Evolutionary conservation across 2,329 filamentous ascomycete species (phyloP), one percentile per base, ranked within the genome.

Genomic region (Hymenoscyphus albidus): DNA sequence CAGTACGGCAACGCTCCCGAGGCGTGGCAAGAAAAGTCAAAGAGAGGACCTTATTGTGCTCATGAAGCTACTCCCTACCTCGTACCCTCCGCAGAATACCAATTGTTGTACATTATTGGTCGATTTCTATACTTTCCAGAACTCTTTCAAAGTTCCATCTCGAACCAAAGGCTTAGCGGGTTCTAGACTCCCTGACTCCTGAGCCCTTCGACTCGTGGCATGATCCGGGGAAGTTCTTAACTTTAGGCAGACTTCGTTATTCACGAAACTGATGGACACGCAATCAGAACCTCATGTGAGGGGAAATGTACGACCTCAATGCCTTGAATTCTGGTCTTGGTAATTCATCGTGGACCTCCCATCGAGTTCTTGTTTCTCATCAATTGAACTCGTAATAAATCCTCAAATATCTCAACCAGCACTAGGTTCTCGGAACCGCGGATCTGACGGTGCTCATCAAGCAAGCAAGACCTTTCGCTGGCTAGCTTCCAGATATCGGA

Each of bases 341-440:
- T 27, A n/a, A 27, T 27, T 12, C 22, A 54, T 54, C 48, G 22
- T 1, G n/a, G 9, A 22, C 10, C 44, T 9, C 10, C 18, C 44
- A 12, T 51, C 44, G n/a, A 10, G 5, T 18, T 51, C 18, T 22
- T 22, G n/a, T 18, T 51, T 22, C n/a, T 10, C n/a, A 10, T 51
- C n/a, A 22, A 51, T 51, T 51, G n/a, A 2, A 51, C 22, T 18
- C 22, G 12, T 9, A 22, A 27, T 5, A 54, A 35, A 6, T 7
- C 5, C 9, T 13, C 48, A 27, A 13, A 54, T 13, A 13, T 54
- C 22, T 12, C 10, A 27, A 4, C 48, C 5, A 27, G 18, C 48
- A 54, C 48, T n/a, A 54, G 48, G 48, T 54, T 27, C 48, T 54
- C 48, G 48, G 48, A 54, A 54, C 7, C 10, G 48, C 48, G 48